These are phyloP conservation scores for Boletellus sp. DNA, from an alignment of 1,284 basidiomycete species.

Conservation along the genomic window DNA sequence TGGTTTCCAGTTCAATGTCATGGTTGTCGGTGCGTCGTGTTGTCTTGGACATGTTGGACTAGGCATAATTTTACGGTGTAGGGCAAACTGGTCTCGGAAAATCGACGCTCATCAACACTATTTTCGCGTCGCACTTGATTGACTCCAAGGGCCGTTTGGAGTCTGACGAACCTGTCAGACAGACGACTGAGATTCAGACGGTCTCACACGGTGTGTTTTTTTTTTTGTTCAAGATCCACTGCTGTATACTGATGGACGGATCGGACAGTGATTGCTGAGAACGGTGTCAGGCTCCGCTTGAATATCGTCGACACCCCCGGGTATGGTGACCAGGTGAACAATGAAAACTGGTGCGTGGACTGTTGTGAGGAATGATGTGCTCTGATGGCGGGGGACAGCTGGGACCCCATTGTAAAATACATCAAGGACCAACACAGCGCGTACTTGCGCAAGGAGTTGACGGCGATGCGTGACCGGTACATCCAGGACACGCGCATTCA, in stretches of 20 bases:
- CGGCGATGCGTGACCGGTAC: conserved; percentile 97
- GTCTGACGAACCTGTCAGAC: conserved; percentile 82
- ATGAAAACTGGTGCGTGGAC: conserved; percentile 85
- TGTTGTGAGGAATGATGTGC: conserved; percentile 1
- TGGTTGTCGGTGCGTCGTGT: conserved; percentile 80
- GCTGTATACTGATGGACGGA: conserved; percentile 6
- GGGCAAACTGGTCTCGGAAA: conserved; percentile 98
- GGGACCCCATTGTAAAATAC: conserved; percentile 99
- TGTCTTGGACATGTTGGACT: background rate
- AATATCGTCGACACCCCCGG: conserved; percentile 99
- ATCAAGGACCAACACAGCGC: conserved; percentile 99
- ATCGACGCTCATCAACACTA: conserved; percentile 97
- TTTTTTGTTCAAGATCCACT: background rate
- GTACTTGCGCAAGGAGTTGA: conserved; percentile 97
- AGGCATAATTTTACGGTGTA: conserved; percentile 28
- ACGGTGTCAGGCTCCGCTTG: conserved; percentile 89
- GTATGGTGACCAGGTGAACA: conserved; percentile 98
- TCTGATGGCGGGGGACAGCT: conserved; percentile 48
- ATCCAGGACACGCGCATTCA: conserved; percentile 99
- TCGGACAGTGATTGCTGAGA: conserved; percentile 85
- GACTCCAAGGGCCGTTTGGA: conserved; percentile 94
- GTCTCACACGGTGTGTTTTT: conserved; percentile 81
- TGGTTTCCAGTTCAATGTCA: conserved; percentile 98
- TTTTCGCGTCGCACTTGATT: conserved; percentile 96
- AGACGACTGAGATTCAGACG: conserved; percentile 96